A percentile compares a stretch with the other conserved stretches of the same genome.
Evolutionary conservation across 345 rosid species (phyloP).

Genomic region (Rhodamnia argentea): DNA sequence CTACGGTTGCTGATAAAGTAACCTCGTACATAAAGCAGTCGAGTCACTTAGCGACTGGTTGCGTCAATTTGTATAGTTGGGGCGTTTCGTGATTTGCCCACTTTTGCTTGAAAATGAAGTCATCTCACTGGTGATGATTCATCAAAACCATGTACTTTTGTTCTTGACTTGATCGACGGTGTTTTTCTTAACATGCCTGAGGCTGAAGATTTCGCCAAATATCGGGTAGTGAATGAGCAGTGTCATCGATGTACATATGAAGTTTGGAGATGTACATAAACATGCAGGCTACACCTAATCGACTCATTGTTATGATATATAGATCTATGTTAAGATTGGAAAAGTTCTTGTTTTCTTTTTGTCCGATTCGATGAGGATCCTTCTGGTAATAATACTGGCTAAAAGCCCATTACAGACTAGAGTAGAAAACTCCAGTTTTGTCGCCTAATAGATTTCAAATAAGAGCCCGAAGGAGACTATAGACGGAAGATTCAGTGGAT

Average conservation of each 20-base stretch:
- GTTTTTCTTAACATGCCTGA: not conserved
- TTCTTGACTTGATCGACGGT: not conserved
- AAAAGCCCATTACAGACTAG: not conserved
- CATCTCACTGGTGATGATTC: not conserved
- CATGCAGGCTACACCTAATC: not conserved
- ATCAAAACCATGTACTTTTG: not conserved
- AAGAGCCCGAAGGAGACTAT: not conserved
- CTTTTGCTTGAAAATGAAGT: not conserved
- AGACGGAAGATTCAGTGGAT: not conserved
- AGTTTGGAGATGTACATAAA: not conserved
- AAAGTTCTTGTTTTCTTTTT: not conserved
- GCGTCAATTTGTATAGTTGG: not conserved
- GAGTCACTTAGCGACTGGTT: not conserved
- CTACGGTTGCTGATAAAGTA: constrained; percentile 48
- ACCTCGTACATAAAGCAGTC: constrained; percentile 17
- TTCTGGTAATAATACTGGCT: not conserved
- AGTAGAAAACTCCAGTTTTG: not conserved
- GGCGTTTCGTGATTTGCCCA: not conserved
- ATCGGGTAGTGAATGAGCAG: not conserved
- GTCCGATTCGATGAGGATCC: not conserved
- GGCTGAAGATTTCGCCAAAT: not conserved
- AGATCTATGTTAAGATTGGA: not conserved
- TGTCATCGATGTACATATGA: not conserved
- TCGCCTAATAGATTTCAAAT: not conserved
- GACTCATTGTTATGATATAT: not conserved